Conservation (phyloP, 2,329 filamentous ascomycete species). For the Xylaria sp. region DNA sequence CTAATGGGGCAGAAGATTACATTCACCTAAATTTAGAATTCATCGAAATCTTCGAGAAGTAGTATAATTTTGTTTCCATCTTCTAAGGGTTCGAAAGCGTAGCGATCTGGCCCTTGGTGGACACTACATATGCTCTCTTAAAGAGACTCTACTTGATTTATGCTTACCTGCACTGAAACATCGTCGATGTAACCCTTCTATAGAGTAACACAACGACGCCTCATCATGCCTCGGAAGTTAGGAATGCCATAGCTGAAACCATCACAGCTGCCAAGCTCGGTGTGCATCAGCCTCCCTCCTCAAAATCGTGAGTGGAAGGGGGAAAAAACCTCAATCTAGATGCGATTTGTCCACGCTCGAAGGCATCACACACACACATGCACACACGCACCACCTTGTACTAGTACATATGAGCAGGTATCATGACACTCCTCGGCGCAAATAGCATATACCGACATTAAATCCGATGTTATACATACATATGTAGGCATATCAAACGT, state of each 20-base stretch:
- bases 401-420: slow-evolving; percentile 11
- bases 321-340: neutral
- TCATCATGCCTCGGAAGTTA: neutral
- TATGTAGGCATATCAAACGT: slow-evolving; percentile 4
- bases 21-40: slow-evolving; percentile 53
- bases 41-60: neutral
- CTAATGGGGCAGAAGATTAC: slow-evolving; percentile 78
- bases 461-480: neutral
- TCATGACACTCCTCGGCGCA: neutral
- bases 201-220: neutral
- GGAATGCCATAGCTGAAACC: slow-evolving; percentile 22
- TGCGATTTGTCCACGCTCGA: neutral
- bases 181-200: neutral
- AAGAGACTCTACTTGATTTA: too few species aligned
- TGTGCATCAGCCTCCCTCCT: slow-evolving; percentile 5
- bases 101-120: too few species aligned
- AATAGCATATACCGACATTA: neutral
- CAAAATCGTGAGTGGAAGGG: neutral
- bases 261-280: slow-evolving; percentile 13
- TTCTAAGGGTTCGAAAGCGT: too few species aligned
- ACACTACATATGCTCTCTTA: too few species aligned
- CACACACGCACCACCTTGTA: neutral
- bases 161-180: neutral
- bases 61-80: too few species aligned
- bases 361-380: too few species aligned